A percentile compares a stretch with the other conserved stretches of the same genome.
These are phyloP conservation scores for Triticum dicoccoides DNA, from an alignment of 176 grass and related monocot genomes.

Conservation along the genomic window DNA sequence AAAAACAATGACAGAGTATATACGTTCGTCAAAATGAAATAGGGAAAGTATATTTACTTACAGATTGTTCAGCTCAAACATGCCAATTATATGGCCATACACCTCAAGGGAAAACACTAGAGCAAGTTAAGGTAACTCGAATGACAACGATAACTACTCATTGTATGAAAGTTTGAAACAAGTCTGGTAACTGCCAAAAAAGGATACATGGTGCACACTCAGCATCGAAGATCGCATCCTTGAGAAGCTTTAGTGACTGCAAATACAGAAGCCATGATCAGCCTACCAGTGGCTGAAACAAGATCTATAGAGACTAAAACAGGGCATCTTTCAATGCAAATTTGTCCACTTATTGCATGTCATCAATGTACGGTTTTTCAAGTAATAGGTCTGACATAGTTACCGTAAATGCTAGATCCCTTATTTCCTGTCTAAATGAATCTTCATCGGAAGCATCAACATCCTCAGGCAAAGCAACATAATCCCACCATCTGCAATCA, in stretches of 20 bases:
- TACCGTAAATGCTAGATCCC: conserved; percentile 80
- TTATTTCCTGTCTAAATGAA: conserved; percentile 81
- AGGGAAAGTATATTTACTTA: conserved; percentile 43
- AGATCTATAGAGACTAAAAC: background rate
- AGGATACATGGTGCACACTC: conserved; percentile 94
- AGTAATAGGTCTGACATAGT: conserved; percentile 9
- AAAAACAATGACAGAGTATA: conserved; percentile 20
- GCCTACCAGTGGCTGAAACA: background rate
- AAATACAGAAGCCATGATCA: conserved; percentile 15
- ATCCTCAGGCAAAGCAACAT: conserved; percentile 87
- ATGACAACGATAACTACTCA: background rate
- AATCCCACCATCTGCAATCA: conserved; percentile 94
- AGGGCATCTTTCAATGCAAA: background rate
- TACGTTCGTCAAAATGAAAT: conserved; percentile 16
- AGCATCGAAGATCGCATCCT: conserved; percentile 81
- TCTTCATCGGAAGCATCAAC: conserved; percentile 66
- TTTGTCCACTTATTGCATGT: background rate
- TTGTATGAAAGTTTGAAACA: background rate
- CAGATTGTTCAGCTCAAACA: conserved; percentile 99
- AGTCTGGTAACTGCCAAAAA: conserved; percentile 1
- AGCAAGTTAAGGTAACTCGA: conserved; percentile 53
- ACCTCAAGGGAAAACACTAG: conserved; percentile 93
- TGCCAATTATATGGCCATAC: conserved; percentile 94
- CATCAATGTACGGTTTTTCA: background rate
- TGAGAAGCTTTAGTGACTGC: conserved; percentile 90